Evolutionary conservation across 139 green algal genomes (phyloP).

Genomic region (Pleodorina starrii): DNA sequence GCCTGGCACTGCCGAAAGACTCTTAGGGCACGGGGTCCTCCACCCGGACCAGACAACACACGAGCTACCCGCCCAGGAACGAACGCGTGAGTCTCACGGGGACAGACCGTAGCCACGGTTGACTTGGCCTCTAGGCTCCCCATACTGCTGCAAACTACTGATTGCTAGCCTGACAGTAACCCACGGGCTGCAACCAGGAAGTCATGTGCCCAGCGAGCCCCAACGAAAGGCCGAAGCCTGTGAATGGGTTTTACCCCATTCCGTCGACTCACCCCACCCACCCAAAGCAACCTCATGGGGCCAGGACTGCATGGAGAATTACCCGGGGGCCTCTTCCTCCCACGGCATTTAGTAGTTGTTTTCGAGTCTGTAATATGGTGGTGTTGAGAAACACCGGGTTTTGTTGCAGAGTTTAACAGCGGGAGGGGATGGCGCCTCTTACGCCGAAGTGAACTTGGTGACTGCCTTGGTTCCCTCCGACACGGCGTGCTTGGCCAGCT

Average conservation of each 20-base stretch:
- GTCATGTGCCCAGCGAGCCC: no score
- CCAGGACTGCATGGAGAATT: neutral
- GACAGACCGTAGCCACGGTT: no score
- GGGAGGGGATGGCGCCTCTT: neutral
- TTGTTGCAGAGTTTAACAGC: neutral
- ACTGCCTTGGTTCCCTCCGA: conserved; percentile 92
- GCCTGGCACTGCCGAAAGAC: no score
- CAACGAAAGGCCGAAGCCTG: neutral
- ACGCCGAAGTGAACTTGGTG: conserved; percentile 88
- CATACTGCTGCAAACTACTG: no score
- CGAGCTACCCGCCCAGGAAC: no score
- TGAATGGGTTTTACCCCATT: neutral
- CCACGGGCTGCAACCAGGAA: no score
- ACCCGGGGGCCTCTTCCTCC: neutral
- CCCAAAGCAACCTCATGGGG: neutral
- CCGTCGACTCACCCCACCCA: neutral
- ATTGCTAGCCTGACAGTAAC: no score
- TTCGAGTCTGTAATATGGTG: no score
- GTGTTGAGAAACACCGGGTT: neutral
- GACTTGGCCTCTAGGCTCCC: no score
- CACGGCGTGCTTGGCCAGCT: conserved; percentile 93
- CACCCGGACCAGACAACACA: no score
- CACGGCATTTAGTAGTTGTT: neutral
- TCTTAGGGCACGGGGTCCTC: no score
- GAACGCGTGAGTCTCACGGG: no score